Evolutionary conservation across 2,329 filamentous ascomycete species (phyloP).

Genomic region (Fusarium sp.): DNA sequence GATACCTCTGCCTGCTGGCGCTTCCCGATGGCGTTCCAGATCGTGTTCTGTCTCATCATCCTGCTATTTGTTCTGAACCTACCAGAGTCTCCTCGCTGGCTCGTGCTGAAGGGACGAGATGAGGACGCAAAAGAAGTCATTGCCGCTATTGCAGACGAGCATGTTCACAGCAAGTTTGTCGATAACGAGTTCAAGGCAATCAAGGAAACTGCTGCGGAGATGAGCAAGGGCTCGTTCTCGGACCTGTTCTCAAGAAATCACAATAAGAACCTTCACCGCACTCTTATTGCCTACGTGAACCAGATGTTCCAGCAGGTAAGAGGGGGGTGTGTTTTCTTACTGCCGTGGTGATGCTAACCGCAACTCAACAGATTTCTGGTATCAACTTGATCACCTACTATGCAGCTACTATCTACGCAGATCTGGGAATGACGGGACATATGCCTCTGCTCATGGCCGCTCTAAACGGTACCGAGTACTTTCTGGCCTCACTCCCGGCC

Average conservation of each 20-base stretch:
- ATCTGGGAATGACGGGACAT: constrained; percentile 62
- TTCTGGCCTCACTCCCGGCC: constrained; percentile 70
- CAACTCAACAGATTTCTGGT: constrained; percentile 56
- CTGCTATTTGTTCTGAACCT: constrained; percentile 61
- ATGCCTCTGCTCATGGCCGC: constrained; percentile 66
- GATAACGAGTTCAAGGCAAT: constrained; percentile 67
- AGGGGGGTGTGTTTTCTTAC: accelerated
- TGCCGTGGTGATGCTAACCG: neutral
- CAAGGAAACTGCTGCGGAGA: constrained; percentile 73
- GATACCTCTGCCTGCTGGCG: constrained; percentile 58
- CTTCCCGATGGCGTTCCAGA: constrained; percentile 65
- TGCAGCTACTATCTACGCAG: constrained; percentile 65
- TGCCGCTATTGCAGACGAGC: constrained; percentile 63
- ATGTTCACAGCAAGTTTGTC: constrained; percentile 65
- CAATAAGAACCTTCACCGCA: constrained; percentile 66
- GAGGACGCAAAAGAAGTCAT: constrained; percentile 60
- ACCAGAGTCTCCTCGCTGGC: constrained; percentile 63
- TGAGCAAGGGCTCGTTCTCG: constrained; percentile 66
- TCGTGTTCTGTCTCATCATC: constrained; percentile 67
- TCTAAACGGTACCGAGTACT: constrained; percentile 57
- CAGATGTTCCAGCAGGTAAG: constrained; percentile 66
- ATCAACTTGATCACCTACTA: constrained; percentile 72
- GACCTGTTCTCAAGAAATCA: constrained; percentile 66
- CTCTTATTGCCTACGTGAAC: constrained; percentile 68
- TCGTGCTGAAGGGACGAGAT: constrained; percentile 56